phyloP scores from a whole-genome alignment of 805 yeast species.

The Saccharomycopsis selenospora region DNA sequence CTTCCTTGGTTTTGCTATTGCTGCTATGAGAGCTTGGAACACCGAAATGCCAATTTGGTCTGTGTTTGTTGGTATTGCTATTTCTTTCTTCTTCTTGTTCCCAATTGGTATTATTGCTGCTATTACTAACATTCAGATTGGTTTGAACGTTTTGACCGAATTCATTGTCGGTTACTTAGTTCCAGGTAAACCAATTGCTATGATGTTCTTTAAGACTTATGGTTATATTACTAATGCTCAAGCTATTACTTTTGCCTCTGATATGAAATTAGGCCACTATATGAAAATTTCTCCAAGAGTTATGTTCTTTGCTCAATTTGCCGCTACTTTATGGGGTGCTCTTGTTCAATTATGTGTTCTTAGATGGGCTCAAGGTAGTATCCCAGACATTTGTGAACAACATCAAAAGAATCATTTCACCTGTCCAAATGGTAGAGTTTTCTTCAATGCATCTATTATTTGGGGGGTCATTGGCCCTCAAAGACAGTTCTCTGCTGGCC shows the following conservation, averaged over 20 bases:
- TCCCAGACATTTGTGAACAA: conserved; percentile 37
- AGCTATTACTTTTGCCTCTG: conserved; percentile 46
- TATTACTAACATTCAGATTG: conserved; percentile 52
- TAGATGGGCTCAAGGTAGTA: conserved; percentile 34
- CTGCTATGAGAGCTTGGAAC: conserved; percentile 34
- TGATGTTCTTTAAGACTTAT: conserved; percentile 54
- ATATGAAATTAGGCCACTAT: conserved; percentile 60
- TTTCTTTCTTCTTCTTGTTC: conserved; percentile 47
- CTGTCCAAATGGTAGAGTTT: conserved; percentile 40
- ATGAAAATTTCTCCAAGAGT: conserved; percentile 56
- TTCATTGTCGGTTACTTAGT: conserved; percentile 57
- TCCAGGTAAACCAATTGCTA: conserved; percentile 55
- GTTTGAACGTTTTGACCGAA: conserved; percentile 56
- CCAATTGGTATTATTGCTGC: conserved; percentile 60
- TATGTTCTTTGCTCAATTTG: conserved; percentile 45
- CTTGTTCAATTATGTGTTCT: conserved; percentile 38
- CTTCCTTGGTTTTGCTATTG: conserved; percentile 40
- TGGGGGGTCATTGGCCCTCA: conserved; percentile 67
- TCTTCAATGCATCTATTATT: conserved; percentile 48
- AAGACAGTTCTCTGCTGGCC: conserved; percentile 43
- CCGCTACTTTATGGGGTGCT: conserved; percentile 39
- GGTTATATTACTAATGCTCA: conserved; percentile 49
- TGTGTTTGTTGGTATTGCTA: conserved; percentile 46
- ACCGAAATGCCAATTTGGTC: conserved; percentile 51
- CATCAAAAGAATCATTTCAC: conserved; percentile 39